These are phyloP conservation scores for Epichloe sibirici DNA, from an alignment of 2,329 filamentous ascomycete genomes.

Conservation along the genomic window DNA sequence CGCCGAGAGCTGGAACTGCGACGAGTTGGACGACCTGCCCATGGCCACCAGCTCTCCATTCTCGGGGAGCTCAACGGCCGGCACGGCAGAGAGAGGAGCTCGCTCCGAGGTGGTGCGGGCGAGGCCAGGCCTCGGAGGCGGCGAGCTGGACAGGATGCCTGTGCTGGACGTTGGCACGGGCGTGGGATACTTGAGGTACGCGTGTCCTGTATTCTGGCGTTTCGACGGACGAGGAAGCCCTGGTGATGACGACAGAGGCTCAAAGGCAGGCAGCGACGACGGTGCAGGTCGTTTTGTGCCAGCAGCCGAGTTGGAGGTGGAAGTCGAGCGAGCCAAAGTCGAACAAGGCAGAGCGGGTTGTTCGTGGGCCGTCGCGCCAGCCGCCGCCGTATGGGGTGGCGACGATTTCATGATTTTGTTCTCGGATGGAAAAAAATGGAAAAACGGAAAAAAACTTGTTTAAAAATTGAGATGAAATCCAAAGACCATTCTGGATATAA, in stretches of 20 bases:
- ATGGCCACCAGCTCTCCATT: conserved; percentile 75
- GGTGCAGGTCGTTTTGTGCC: conserved; percentile 51
- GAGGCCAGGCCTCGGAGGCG: conserved; percentile 40
- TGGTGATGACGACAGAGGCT: conserved; percentile 68
- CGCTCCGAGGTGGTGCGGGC: conserved; percentile 61
- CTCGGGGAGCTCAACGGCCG: conserved; percentile 67
- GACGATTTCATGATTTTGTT: conserved; percentile 28
- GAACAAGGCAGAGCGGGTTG: conserved; percentile 24
- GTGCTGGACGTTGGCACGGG: conserved; percentile 91
- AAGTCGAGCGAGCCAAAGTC: background rate
- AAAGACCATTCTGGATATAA: background rate
- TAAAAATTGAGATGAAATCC: background rate
- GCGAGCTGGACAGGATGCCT: conserved; percentile 79
- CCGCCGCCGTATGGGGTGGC: conserved; percentile 11
- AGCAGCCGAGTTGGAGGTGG: conserved; percentile 13
- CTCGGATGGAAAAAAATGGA: too few species aligned
- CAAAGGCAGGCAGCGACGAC: conserved; percentile 65
- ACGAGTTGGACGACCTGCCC: conserved; percentile 89
- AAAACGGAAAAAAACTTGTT: background rate
- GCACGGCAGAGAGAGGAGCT: conserved; percentile 69
- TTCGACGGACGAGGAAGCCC: conserved; percentile 57
- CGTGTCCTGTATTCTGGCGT: conserved; percentile 43
- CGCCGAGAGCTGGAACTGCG: conserved; percentile 85
- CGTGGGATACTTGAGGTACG: conserved; percentile 69
- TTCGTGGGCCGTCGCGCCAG: conserved; percentile 10